Percentiles rank a stretch among this genome's conserved stretches.
Conservation (phyloP, 139 green algal genomes). For the Chlamydomonas sphaeroides region DNA sequence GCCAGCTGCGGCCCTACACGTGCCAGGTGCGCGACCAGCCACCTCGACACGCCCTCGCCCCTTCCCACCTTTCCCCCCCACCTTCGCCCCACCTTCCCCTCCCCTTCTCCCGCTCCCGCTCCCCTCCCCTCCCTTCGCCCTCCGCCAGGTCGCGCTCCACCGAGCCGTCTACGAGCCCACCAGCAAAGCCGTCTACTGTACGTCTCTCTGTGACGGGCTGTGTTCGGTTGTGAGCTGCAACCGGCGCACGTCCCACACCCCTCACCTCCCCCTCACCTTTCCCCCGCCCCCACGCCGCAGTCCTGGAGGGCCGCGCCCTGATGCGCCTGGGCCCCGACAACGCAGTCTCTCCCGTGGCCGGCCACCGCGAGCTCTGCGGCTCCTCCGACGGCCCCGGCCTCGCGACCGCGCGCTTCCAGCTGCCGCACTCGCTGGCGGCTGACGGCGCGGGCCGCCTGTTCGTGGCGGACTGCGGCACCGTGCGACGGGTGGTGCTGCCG, state of each 20-base stretch:
- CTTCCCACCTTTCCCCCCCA: no score
- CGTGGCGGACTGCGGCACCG: conserved; percentile 18
- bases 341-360: conserved; percentile 3
- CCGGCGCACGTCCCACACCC: no score
- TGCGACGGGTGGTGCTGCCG: conserved; percentile 23
- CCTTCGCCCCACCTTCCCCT: no score
- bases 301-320: conserved; percentile 2
- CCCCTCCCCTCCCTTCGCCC: no score
- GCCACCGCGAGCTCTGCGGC: conserved; percentile 21
- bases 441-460: conserved; percentile 21
- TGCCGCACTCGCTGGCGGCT: neutral
- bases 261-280: neutral
- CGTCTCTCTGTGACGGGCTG: neutral
- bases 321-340: conserved; percentile 22
- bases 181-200: conserved; percentile 17
- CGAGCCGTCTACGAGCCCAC: conserved; percentile 12
- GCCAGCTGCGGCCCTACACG: neutral
- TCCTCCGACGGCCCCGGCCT: conserved; percentile 10
- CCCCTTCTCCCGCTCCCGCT: no score
- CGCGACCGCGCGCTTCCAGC: neutral
- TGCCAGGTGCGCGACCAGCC: no score
- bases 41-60: no score
- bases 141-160: no score
- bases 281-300: neutral
- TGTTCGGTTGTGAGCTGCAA: neutral